Conservation (phyloP, 495 filamentous ascomycete species). For the Pseudotulostoma volvatum region DNA sequence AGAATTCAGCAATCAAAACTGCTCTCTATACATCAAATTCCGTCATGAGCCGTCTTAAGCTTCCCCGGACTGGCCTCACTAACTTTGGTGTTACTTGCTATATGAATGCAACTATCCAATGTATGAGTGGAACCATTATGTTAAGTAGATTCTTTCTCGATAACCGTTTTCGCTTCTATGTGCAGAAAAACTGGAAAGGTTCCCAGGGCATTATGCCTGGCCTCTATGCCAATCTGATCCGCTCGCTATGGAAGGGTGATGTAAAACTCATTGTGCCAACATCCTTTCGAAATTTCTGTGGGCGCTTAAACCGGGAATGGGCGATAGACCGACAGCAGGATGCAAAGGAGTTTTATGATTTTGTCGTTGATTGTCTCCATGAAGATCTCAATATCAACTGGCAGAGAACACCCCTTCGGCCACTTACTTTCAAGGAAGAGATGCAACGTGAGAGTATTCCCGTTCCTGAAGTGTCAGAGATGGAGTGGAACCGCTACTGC, state of each 20-base stretch:
- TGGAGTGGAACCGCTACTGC: slow-evolving; percentile 55
- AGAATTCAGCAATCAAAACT: slow-evolving; percentile 28
- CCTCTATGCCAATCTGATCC: slow-evolving; percentile 57
- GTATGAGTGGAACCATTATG: slow-evolving; percentile 55
- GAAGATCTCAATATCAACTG: slow-evolving; percentile 61
- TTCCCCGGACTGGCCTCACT: slow-evolving; percentile 55
- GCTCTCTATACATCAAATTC: slow-evolving; percentile 29
- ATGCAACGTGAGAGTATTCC: slow-evolving; percentile 45
- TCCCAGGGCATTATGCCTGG: slow-evolving; percentile 66
- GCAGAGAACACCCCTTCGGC: slow-evolving; percentile 38
- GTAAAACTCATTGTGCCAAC: slow-evolving; percentile 41
- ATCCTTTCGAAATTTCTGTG: slow-evolving; percentile 40
- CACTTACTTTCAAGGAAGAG: slow-evolving; percentile 46
- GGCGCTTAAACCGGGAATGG: slow-evolving; percentile 41
- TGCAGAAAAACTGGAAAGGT: slow-evolving; percentile 50
- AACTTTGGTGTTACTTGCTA: slow-evolving; percentile 81
- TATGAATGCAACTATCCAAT: slow-evolving; percentile 78
- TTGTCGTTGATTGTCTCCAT: slow-evolving; percentile 51
- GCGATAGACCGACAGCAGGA: slow-evolving; percentile 55
- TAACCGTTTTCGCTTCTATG: slow-evolving; percentile 36
- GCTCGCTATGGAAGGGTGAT: slow-evolving; percentile 55
- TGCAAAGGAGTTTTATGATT: slow-evolving; percentile 62
- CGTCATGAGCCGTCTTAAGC: slow-evolving; percentile 29
- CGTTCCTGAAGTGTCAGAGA: slow-evolving; percentile 38
- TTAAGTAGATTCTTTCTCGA: slow-evolving; percentile 53